Percentiles rank a stretch among this genome's conserved stretches.
phyloP scores from a whole-genome alignment of 1,284 basidiomycete species.

The Tetrapyrgos nigripes region DNA sequence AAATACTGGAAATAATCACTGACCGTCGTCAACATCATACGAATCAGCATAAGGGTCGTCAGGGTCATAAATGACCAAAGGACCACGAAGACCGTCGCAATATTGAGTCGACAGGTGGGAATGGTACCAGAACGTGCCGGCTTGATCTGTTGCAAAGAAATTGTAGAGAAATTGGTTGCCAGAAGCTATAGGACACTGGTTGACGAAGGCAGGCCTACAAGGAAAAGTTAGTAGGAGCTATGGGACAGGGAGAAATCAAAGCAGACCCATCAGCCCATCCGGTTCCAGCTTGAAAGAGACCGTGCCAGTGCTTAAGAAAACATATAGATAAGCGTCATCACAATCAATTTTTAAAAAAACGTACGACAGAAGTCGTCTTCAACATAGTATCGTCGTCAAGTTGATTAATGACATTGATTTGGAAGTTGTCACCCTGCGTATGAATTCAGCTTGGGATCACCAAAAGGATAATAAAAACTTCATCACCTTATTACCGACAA shows the following conservation, averaged over 20 bases:
- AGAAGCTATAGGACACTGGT: conserved; percentile 28
- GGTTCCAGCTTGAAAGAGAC: conserved; percentile 24
- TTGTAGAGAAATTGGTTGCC: conserved; percentile 29
- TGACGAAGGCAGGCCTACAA: conserved; percentile 24
- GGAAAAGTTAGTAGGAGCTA: not conserved
- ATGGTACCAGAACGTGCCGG: conserved; percentile 19
- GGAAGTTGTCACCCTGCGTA: conserved; percentile 31
- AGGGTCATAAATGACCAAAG: conserved; percentile 22
- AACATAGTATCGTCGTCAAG: conserved; percentile 25
- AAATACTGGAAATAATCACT: not conserved
- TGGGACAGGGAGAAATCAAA: not conserved
- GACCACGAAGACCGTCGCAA: conserved; percentile 20
- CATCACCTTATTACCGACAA: conserved; percentile 33
- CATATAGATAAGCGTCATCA: not conserved
- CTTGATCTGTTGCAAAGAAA: conserved; percentile 27
- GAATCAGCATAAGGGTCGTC: conserved; percentile 16
- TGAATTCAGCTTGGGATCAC: not conserved
- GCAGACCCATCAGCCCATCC: conserved; percentile 21
- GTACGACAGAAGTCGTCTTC: conserved; percentile 32
- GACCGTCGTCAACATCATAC: conserved; percentile 27
- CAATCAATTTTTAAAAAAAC: not conserved
- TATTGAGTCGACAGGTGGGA: conserved; percentile 18
- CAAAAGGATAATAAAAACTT: not conserved
- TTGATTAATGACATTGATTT: conserved; percentile 29
- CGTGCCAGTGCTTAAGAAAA: conserved; percentile 32